phyloP scores from a whole-genome alignment of 225 moss, liverwort and hornwort species.

The Pseudoscleropodium purum region DNA sequence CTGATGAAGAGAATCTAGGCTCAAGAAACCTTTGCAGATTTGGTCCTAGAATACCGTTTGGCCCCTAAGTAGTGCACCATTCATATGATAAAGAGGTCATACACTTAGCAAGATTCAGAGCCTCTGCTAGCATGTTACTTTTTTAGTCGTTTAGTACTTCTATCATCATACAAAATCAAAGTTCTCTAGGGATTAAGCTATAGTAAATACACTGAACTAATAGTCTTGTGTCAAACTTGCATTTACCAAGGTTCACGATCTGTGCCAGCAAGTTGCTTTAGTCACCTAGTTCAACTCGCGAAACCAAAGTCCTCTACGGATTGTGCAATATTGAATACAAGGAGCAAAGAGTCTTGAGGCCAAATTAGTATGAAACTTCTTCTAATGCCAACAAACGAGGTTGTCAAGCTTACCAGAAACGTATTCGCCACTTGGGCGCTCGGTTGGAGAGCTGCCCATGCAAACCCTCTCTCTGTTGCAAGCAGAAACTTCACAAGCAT shows the following conservation, averaged over 20 bases:
- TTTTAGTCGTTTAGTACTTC: background rate
- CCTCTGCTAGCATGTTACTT: background rate
- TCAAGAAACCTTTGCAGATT: background rate
- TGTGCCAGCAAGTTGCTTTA: background rate
- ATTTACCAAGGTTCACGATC: background rate
- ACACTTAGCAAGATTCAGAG: background rate
- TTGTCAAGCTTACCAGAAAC: slow-evolving; percentile 27
- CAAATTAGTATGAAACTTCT: background rate
- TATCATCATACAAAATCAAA: background rate
- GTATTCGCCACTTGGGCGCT: background rate
- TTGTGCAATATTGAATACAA: background rate
- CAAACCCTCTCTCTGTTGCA: slow-evolving; percentile 29
- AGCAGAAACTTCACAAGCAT: slow-evolving; percentile 16
- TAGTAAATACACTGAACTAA: background rate
- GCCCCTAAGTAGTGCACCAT: no score
- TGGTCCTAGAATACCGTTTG: background rate
- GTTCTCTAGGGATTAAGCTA: background rate
- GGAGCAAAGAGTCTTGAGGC: background rate
- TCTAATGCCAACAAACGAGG: background rate
- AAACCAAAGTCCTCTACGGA: background rate
- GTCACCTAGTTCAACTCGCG: background rate
- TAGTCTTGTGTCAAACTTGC: background rate
- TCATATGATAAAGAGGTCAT: background rate
- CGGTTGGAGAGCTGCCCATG: slow-evolving; percentile 21
- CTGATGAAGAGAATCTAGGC: background rate